Conservation (phyloP, 148 eudicot species). For the Diospyros lotus region DNA sequence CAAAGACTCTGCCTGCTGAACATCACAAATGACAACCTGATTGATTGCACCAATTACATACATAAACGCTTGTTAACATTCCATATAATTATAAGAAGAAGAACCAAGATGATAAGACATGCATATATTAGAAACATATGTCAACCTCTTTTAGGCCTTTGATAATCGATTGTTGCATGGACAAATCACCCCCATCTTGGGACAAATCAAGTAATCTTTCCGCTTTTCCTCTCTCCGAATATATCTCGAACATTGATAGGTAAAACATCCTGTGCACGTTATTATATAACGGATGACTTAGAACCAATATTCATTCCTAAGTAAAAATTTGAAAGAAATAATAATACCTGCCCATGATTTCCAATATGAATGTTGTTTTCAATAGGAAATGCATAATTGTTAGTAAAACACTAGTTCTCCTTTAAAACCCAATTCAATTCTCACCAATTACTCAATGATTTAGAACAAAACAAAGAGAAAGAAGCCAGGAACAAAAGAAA, state of each 20-base stretch:
- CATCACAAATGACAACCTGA: slow-evolving; percentile 52
- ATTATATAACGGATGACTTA: neutral
- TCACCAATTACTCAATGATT: neutral
- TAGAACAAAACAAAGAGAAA: neutral
- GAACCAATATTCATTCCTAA: neutral
- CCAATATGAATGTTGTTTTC: neutral
- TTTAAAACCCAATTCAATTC: neutral
- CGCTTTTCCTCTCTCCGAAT: slow-evolving; percentile 60
- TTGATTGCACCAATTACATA: neutral
- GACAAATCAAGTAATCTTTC: slow-evolving; percentile 68
- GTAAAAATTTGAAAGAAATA: neutral
- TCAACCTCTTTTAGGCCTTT: slow-evolving; percentile 74
- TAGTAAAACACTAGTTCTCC: neutral
- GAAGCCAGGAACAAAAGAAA: too few species aligned
- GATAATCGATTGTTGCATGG: slow-evolving; percentile 62
- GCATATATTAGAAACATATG: slow-evolving; percentile 2
- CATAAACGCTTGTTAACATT: neutral
- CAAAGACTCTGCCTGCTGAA: slow-evolving; percentile 65
- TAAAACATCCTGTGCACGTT: slow-evolving; percentile 49
- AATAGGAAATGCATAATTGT: too few species aligned
- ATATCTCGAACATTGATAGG: slow-evolving; percentile 76
- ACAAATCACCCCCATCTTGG: slow-evolving; percentile 52
- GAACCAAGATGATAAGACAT: neutral
- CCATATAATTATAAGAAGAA: neutral
- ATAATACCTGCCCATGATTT: neutral